A percentile compares a stretch with the other conserved stretches of the same genome.
These are phyloP conservation scores for Ecytonucleospora hepatopenaei DNA, from an alignment of 371 early-diverging fungal species.

Conservation along the genomic window DNA sequence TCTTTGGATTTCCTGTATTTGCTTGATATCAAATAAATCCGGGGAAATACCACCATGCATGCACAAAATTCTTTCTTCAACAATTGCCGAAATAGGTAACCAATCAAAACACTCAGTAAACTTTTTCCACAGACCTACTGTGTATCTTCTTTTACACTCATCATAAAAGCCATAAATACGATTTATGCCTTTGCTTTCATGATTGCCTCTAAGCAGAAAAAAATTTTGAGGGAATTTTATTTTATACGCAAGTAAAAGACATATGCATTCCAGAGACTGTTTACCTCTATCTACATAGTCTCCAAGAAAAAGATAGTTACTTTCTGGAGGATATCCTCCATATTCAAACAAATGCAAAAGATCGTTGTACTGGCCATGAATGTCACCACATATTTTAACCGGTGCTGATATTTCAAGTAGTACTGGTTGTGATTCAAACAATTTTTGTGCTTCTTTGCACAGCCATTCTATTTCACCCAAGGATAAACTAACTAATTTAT, in stretches of 20 bases:
- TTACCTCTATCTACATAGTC: conserved; percentile 76
- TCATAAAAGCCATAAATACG: conserved; percentile 92
- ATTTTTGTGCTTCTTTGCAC: conserved; percentile 69
- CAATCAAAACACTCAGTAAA: conserved; percentile 94
- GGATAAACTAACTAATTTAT: conserved; percentile 65
- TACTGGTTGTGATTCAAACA: conserved; percentile 76
- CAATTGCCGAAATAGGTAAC: conserved; percentile 81
- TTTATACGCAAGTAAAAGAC: conserved; percentile 81
- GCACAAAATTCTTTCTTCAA: conserved; percentile 79
- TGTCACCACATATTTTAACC: conserved; percentile 53
- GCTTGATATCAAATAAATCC: conserved; percentile 68
- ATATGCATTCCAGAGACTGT: conserved; percentile 81
- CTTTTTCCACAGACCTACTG: conserved; percentile 80
- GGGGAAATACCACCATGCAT: conserved; percentile 95
- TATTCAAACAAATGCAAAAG: conserved; percentile 48
- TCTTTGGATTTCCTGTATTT: conserved; percentile 75
- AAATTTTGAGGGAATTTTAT: conserved; percentile 81
- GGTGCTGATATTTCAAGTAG: conserved; percentile 73
- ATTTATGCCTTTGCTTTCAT: conserved; percentile 84
- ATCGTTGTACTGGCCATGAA: conserved; percentile 54
- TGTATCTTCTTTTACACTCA: conserved; percentile 85
- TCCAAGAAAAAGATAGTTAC: conserved; percentile 54
- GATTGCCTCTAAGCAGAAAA: conserved; percentile 82
- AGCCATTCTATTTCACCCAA: conserved; percentile 71
- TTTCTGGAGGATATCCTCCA: conserved; percentile 42